Conservation (phyloP, 139 green algal species). For the Picochlorum sp. region DNA sequence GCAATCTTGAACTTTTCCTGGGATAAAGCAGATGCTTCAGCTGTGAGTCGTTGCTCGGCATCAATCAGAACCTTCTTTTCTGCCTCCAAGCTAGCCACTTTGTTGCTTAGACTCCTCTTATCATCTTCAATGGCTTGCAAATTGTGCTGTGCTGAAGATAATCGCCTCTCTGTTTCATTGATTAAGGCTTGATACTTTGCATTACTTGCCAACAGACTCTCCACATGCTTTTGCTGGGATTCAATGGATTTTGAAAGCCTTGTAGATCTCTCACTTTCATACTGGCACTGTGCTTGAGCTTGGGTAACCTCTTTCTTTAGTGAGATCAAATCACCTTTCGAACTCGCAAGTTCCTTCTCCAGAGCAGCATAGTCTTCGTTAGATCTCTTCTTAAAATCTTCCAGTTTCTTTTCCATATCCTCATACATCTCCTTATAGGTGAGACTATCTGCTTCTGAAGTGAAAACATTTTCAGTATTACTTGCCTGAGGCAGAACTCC, state of each 20-base stretch:
- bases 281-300: constrained; percentile 24
- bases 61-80: constrained; percentile 33
- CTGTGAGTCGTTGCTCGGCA: constrained; percentile 22
- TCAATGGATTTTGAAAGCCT: constrained; percentile 18
- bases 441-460: background rate
- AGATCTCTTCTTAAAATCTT: constrained; percentile 19
- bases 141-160: constrained; percentile 19
- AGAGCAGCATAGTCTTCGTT: constrained; percentile 14
- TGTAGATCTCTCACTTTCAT: constrained; percentile 29
- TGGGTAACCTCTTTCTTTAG: constrained; percentile 23
- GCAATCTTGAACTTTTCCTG: constrained; percentile 37
- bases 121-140: constrained; percentile 23
- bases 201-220: constrained; percentile 22
- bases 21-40: constrained; percentile 14
- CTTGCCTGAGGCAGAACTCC: background rate
- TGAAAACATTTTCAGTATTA: background rate
- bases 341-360: constrained; percentile 16
- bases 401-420: constrained; percentile 22
- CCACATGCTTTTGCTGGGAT: constrained; percentile 16
- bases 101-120: constrained; percentile 12
- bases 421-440: constrained; percentile 17
- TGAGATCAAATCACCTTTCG: constrained; percentile 13
- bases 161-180: constrained; percentile 27
- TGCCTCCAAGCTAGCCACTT: constrained; percentile 22
- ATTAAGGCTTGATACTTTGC: constrained; percentile 36